These are phyloP conservation scores for Gilbertella persicaria DNA, from an alignment of 371 early-diverging fungal genomes.

Conservation along the genomic window DNA sequence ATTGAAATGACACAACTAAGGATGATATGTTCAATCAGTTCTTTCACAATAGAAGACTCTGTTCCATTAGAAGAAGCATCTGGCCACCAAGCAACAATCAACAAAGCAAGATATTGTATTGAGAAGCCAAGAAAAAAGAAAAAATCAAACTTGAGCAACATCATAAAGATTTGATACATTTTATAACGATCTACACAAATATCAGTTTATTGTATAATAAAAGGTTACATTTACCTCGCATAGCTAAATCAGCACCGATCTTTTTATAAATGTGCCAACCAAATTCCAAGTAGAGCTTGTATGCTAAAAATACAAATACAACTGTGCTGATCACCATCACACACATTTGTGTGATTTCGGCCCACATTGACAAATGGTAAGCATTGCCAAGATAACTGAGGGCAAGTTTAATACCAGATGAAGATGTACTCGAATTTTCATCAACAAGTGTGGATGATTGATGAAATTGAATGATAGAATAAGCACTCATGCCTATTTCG, in stretches of 20 bases:
- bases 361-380: slow-evolving; percentile 44
- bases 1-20: slow-evolving; percentile 75
- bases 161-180: slow-evolving; percentile 84
- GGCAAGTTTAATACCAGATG: not conserved
- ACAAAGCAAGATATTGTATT: slow-evolving; percentile 79
- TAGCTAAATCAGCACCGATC: slow-evolving; percentile 86
- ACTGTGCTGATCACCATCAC: slow-evolving; percentile 39
- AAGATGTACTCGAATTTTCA: slow-evolving; percentile 6
- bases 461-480: slow-evolving; percentile 51
- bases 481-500: slow-evolving; percentile 50
- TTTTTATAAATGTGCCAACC: slow-evolving; percentile 91
- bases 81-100: slow-evolving; percentile 63
- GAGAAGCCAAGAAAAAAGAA: slow-evolving; percentile 88
- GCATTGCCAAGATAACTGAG: slow-evolving; percentile 27
- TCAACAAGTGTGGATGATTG: slow-evolving; percentile 43
- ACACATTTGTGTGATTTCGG: slow-evolving; percentile 50
- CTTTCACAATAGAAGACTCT: slow-evolving; percentile 51
- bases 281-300: slow-evolving; percentile 50
- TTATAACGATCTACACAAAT: slow-evolving; percentile 71
- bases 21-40: slow-evolving; percentile 65
- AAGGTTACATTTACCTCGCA: slow-evolving; percentile 68
- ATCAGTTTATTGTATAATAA: too few relatives aligned
- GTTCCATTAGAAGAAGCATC: slow-evolving; percentile 43
- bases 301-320: slow-evolving; percentile 40
- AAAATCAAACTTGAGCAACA: slow-evolving; percentile 85